Percentiles rank a stretch among this genome's conserved stretches.
phyloP scores from a whole-genome alignment of 148 eudicot species.

The Oxyria digyna region DNA sequence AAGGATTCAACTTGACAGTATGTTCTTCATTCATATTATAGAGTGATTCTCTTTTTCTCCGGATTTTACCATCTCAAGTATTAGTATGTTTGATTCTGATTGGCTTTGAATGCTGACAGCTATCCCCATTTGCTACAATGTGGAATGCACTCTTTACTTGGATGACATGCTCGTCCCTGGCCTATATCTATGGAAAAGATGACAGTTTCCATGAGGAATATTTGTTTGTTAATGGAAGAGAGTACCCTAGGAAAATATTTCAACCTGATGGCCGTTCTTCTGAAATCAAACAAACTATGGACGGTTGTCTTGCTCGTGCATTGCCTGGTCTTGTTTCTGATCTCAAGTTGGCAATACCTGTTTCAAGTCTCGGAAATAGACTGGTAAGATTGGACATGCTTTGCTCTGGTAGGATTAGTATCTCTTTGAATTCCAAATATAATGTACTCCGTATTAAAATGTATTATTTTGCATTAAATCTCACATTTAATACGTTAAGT shows the following conservation, averaged over 20 bases:
- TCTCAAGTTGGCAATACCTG: conserved; percentile 56
- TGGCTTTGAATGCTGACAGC: conserved; percentile 33
- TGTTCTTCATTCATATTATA: conserved; percentile 17
- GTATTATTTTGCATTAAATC: no score
- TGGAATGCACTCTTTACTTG: conserved; percentile 82
- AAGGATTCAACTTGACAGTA: conserved; percentile 66
- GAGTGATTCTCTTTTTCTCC: background rate
- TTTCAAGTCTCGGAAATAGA: conserved; percentile 54
- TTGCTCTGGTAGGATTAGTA: background rate
- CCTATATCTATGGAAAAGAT: conserved; percentile 82
- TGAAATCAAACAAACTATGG: conserved; percentile 82
- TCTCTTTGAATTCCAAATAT: no score
- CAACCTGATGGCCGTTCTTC: conserved; percentile 65
- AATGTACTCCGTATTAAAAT: no score
- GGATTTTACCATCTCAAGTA: no score
- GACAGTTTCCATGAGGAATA: conserved; percentile 68
- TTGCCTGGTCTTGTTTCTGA: conserved; percentile 59
- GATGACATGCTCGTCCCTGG: conserved; percentile 82
- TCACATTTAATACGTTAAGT: no score
- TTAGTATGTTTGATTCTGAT: background rate
- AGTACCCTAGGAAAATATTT: conserved; percentile 54
- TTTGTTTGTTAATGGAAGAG: conserved; percentile 63
- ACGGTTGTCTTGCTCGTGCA: conserved; percentile 67
- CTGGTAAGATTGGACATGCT: conserved; percentile 66
- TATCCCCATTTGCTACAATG: conserved; percentile 89